phyloP scores from a whole-genome alignment of 192 early-diverging fungal species.

The Linnemannia schmuckeri region DNA sequence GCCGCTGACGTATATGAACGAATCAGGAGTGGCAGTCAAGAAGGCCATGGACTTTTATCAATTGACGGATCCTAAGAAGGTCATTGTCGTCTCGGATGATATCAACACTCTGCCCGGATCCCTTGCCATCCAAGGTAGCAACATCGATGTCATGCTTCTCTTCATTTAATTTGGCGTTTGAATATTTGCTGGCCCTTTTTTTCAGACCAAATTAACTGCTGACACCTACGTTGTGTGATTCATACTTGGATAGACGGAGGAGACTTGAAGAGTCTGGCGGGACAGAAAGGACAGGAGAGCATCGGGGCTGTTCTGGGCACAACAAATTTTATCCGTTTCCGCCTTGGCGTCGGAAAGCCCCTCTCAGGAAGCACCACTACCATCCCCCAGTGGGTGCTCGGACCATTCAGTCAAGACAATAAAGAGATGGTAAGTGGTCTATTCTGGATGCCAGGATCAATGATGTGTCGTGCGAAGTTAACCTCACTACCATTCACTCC shows the following conservation, averaged over 20 bases:
- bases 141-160: neutral
- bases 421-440: constrained; percentile 65
- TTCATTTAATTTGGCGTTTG: neutral
- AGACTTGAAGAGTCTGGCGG: constrained; percentile 59
- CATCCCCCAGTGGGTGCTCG: constrained; percentile 65
- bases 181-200: neutral
- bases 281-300: constrained; percentile 69
- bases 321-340: constrained; percentile 64
- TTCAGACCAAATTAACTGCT: neutral
- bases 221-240: neutral
- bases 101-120: constrained; percentile 69
- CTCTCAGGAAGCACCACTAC: constrained; percentile 39
- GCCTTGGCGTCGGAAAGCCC: constrained; percentile 71
- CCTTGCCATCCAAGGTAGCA: constrained; percentile 67
- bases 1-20: constrained; percentile 69
- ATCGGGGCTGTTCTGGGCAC: constrained; percentile 61
- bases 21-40: constrained; percentile 63
- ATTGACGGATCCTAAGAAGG: constrained; percentile 61
- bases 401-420: constrained; percentile 59
- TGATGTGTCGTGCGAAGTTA: neutral
- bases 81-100: constrained; percentile 73
- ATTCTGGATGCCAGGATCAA: neutral
- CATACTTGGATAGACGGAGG: constrained; percentile 52
- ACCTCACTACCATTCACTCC: neutral
- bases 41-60: constrained; percentile 66